Base-by-base conservation (phyloP, 306 rosid genomes). In the Alnus glutinosa region DNA sequence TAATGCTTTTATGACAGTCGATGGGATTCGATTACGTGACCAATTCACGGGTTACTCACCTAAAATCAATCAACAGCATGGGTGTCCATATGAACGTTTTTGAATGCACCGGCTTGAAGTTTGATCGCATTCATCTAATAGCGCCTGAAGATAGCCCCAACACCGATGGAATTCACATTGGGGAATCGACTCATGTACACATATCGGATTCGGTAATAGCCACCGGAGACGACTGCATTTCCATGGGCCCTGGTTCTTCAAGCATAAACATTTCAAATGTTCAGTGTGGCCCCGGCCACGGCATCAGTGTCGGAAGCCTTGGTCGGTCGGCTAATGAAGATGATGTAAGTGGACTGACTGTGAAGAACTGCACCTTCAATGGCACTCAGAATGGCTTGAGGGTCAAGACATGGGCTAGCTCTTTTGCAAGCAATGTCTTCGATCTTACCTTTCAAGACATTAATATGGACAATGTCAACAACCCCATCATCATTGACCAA, bases 401-500 rank as follows among this genome's bases (percentile, higher is more conserved):
- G 76, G 64, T 86, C 75, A 80, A 86, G 63, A 77, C 87, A 7
- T 83, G 85, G 89, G 79, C 77, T 13, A 55, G 59, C 14, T 66
- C 81, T 0, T 9, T 34, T 47, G 19, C 82, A 8, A 54, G 79
- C 39, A 37, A 2, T 44, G 83, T 81, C 42, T 64, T 71, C 14
- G 63, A 81, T 8, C 7, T 83, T 16, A 77, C 73, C 2, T 84
- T 70, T 36, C 34, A 75, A 2, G 5, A 84, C 15, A 61, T 83
- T 58, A 1, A 1, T 2, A 44, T 86, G 80, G 15, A 49, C 0
- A n/a, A 73, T 50, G 87, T 83, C 57, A 0, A 34, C 0, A 81
- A 81, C 18, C 89, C 87, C 16, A 81, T 86, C 47, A n/a, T 86
- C 75, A 81, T 86, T 46, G 87, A 86, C 52, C 89, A 86, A 47